Base-by-base conservation (phyloP, 2,329 filamentous ascomycete genomes). In the Fusarium sp. region DNA sequence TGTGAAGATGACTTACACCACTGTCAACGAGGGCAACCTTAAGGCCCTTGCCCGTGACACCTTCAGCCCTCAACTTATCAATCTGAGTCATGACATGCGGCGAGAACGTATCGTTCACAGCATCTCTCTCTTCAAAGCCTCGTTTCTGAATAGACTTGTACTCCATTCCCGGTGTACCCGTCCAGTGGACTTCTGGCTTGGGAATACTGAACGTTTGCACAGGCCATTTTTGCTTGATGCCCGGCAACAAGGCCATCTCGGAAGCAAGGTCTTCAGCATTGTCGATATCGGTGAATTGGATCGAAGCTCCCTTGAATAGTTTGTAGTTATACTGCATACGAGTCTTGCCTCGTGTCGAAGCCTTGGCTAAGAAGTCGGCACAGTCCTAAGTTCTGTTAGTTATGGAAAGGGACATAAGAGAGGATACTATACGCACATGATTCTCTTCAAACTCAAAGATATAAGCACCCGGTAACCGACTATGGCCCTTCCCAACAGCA, bases 41-140 rank as follows among this genome's bases (percentile, higher is more conserved):
- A 79, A 88, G 80, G 18, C 86, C 87, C 71, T 84, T 83, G 41
- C 87, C 87, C 0, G 82, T 85, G 60, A 85, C 71, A 2, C 86
- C 86, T 64, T 84, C 78, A 17, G 83, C 84, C 36, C 82, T 82
- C 41, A 89, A 80, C 82, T 85, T 84, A 76, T 88, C 84, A 22
- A 89, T 84, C 78, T 89, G 87, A 4, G 86, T 88, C 86, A 88
- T 88, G 67, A 86, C 75, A 57, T 89, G 87, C 3, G 87, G 83
- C n/a, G 83, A 80, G 65, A 85, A 86, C 1, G 78, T 82, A 63
- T 86, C 84, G 6, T 70, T 68, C 1, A n/a, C 49, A 10, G 42
- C 33, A 9, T 68, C 60, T 14, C 78, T 72, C 20, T 59, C 63
- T 10, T 61, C 56, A 9, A 66, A 39, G 3, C 63, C 74, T 13